These are phyloP conservation scores for Verticillium nubilum DNA, from an alignment of 2,329 filamentous ascomycete species.

Conservation along the genomic window DNA sequence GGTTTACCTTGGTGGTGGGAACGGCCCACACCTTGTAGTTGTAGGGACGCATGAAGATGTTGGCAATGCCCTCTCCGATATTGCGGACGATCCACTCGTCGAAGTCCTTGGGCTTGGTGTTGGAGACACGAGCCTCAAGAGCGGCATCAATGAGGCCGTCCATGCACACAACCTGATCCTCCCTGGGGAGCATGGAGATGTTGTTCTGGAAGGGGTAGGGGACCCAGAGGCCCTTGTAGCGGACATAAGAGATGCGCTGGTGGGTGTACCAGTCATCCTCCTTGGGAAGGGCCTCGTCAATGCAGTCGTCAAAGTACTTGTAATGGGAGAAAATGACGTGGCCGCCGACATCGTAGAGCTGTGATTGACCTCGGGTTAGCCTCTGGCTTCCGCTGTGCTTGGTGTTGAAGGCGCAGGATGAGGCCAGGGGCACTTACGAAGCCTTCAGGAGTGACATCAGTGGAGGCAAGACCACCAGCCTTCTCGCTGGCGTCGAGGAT, in stretches of 20 bases:
- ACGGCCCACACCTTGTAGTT: constrained; percentile 99
- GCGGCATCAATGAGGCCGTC: constrained; percentile 95
- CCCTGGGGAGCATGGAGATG: constrained; percentile 95
- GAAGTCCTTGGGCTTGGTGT: constrained; percentile 91
- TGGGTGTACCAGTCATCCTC: constrained; percentile 95
- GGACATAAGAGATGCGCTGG: constrained; percentile 98
- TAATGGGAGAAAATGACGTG: constrained; percentile 99
- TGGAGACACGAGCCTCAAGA: constrained; percentile 77
- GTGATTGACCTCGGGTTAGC: constrained; percentile 13
- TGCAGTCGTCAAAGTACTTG: constrained; percentile 99
- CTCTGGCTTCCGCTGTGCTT: not conserved
- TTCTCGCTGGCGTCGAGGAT: constrained; percentile 90
- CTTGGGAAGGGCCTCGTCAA: constrained; percentile 92
- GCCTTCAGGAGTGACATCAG: constrained; percentile 90
- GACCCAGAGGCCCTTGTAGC: constrained; percentile 94
- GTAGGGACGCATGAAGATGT: constrained; percentile 98
- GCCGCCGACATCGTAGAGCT: constrained; percentile 98
- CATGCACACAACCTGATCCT: constrained; percentile 91
- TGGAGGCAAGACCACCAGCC: constrained; percentile 92
- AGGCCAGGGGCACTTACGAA: constrained; percentile 64
- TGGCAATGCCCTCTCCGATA: constrained; percentile 82
- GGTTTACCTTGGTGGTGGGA: constrained; percentile 81
- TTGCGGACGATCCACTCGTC: constrained; percentile 97
- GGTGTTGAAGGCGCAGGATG: not conserved
- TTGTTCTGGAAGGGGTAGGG: constrained; percentile 99